A percentile compares a stretch with the other conserved stretches of the same genome.
These are phyloP conservation scores for Galeopsis tetrahit DNA, from an alignment of 257 asterid genomes.

Conservation along the genomic window DNA sequence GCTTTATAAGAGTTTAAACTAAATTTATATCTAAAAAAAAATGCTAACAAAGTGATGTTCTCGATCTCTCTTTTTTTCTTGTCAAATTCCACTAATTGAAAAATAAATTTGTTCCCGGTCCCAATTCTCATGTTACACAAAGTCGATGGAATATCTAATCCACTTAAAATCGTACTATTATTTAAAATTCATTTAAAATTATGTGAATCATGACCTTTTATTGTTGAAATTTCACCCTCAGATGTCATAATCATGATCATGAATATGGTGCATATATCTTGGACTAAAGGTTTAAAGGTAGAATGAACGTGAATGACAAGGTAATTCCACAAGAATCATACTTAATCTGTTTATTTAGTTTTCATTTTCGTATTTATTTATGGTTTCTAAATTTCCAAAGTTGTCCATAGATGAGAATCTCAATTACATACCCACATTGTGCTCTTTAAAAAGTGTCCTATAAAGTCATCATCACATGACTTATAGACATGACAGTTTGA, in stretches of 20 bases:
- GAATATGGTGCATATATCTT: slow-evolving; percentile 31
- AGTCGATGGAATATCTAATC: neutral
- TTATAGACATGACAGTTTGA: slow-evolving; percentile 12
- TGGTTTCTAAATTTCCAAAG: slow-evolving; percentile 2
- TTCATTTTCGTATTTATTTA: neutral
- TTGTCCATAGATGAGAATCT: neutral
- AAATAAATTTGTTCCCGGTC: neutral
- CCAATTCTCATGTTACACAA: neutral
- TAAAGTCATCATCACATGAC: slow-evolving; percentile 32
- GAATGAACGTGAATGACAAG: slow-evolving; percentile 18
- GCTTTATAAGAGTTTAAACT: no score
- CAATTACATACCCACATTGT: slow-evolving; percentile 28
- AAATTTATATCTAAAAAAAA: no score
- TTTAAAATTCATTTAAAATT: neutral
- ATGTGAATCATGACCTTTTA: neutral
- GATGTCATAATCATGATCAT: slow-evolving; percentile 28
- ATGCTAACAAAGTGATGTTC: no score
- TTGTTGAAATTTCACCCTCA: slow-evolving; percentile 13
- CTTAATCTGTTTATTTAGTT: neutral
- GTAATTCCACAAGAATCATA: slow-evolving; percentile 16
- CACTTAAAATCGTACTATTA: neutral
- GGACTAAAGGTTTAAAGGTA: slow-evolving; percentile 6
- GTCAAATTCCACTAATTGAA: neutral
- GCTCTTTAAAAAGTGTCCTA: slow-evolving; percentile 26
- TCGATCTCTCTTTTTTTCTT: neutral